Percentiles rank a stretch among this genome's conserved stretches.
Conservation (phyloP, 2,329 filamentous ascomycete species). For the Ophiobolus disseminans region DNA sequence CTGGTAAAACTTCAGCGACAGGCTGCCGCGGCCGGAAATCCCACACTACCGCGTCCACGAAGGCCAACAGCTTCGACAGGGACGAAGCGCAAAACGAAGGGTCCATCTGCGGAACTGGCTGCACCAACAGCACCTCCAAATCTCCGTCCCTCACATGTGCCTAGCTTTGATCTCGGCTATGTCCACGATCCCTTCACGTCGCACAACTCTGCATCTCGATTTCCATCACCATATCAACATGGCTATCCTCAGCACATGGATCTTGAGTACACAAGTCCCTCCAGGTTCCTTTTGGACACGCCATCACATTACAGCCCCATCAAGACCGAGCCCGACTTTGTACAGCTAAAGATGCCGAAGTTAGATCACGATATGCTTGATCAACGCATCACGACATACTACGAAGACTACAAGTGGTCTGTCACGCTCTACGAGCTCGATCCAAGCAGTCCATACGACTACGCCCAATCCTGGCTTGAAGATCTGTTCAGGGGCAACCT, state of each 20-base stretch:
- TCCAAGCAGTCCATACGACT: conserved; percentile 8
- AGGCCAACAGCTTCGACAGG: not conserved
- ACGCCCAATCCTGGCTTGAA: conserved; percentile 17
- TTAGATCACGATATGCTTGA: conserved; percentile 6
- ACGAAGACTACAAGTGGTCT: conserved; percentile 33
- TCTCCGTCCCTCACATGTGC: not conserved
- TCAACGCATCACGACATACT: conserved; percentile 25
- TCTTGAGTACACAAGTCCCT: no score
- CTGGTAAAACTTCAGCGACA: conserved; percentile 1
- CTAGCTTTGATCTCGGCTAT: not conserved
- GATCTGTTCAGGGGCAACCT: not conserved
- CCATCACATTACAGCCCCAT: no score
- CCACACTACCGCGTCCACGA: not conserved
- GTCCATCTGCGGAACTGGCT: not conserved
- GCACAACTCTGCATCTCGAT: not conserved
- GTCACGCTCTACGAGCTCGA: conserved; percentile 28
- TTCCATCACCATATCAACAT: no score
- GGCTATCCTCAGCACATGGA: no score
- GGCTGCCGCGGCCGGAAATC: not conserved
- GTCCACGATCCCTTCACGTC: not conserved
- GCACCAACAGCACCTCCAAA: conserved; percentile 1
- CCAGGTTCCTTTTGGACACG: no score
- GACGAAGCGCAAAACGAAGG: not conserved
- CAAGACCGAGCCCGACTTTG: no score
- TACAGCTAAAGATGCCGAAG: no score